Base-by-base conservation (phyloP, 345 rosid species). In the Lepidium didymum region DNA sequence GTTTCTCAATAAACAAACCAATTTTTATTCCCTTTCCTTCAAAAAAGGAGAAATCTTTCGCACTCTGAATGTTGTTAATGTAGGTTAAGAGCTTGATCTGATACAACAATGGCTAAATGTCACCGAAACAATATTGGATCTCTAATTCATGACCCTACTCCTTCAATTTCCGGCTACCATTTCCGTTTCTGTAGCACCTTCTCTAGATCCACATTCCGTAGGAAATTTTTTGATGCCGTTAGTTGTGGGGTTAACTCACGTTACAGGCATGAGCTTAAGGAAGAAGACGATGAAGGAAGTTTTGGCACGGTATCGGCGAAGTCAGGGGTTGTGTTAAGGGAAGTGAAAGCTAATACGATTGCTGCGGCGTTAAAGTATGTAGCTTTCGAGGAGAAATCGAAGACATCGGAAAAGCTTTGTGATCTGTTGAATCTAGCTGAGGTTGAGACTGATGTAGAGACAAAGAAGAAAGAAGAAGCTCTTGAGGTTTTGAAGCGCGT, bases 371-470 rank as follows among this genome's bases (percentile, higher is more conserved):
- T 78, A 38, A 76, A 73, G 4, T 68, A 63, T 13, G 69, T 35
- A 45, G 44, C 46, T 64, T 75, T 55, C 43, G 73, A 64, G 67
- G 62, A 53, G 68, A 56, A 44, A 21, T 43, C 31, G 41, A 81
- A 65, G 33, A 89, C 79, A 68, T 90, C 97, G 34, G 92, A 88
- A 84, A 94, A 87, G 84, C 84, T 94, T 4, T 75, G 81, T 37
- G 95, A 94, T 80, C 92, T 94, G 29, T 63, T 94, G 77, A 87
- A 79, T 70, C 63, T 89, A 27, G 91, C 91, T 21, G 97, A 94
- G 76, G 81, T 46, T 8, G 96, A 92, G 78, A 67, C 75, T 34
- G 95, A 86, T 8, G 75, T 35, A 0, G 92, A 91, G 83, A 84
- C 88, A 54, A 72, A 60, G 77, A 83, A 74, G 80, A 94, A 91